Evolutionary conservation across 371 early-diverging fungal genomes (phyloP).

Genomic region (Mortierella sp.): DNA sequence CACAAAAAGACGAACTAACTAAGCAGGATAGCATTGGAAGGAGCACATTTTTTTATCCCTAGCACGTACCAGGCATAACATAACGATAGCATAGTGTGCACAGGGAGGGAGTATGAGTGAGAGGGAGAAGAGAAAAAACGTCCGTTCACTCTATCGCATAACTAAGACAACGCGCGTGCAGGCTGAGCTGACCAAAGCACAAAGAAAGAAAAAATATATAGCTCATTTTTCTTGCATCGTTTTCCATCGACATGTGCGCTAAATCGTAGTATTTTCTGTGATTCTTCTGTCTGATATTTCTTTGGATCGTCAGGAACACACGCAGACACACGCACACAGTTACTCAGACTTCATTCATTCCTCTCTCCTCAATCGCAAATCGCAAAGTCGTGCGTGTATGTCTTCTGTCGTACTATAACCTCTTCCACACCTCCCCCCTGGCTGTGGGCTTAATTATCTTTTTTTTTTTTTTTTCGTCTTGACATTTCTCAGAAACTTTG

Average conservation of each 20-base stretch:
- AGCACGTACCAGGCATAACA: background rate
- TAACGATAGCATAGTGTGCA: background rate
- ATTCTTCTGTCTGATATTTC: background rate
- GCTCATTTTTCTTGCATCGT: background rate
- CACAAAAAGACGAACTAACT: background rate
- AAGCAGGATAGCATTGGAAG: no score
- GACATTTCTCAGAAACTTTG: background rate
- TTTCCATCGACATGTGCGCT: background rate
- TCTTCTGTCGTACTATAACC: background rate
- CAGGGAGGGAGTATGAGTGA: background rate
- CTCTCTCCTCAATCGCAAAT: background rate
- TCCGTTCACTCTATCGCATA: background rate
- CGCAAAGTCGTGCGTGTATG: background rate
- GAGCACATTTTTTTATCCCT: no score
- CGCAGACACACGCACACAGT: background rate
- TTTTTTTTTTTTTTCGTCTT: no score
- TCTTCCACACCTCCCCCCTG: background rate
- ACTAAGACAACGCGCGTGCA: background rate
- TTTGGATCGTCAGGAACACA: constrained; percentile 7
- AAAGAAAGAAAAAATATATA: background rate
- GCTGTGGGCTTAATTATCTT: background rate
- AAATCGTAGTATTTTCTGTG: background rate
- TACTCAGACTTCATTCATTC: background rate
- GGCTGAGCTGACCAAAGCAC: background rate
- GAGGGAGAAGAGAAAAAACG: background rate